Evolutionary conservation across 140 eudicot species (phyloP).

Genomic region (Senecio squalidus): DNA sequence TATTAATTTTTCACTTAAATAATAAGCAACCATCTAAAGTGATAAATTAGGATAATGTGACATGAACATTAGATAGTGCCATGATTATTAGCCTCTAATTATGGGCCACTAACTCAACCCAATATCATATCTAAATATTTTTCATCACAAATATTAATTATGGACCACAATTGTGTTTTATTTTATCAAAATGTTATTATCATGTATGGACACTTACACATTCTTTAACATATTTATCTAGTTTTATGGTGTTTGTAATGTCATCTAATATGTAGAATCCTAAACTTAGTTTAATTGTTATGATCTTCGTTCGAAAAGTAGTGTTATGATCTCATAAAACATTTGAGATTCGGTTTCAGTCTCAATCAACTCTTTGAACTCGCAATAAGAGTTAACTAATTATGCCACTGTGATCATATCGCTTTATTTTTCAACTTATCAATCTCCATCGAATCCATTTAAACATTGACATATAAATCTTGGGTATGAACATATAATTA

Average conservation of each 20-base stretch:
- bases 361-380: too few relatives aligned
- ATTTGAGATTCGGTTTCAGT: too few relatives aligned
- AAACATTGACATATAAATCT: too few relatives aligned
- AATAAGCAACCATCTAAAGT: slow-evolving; percentile 15
- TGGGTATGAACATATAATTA: too few relatives aligned
- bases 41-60: slow-evolving; percentile 14
- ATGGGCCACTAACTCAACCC: slow-evolving; percentile 33
- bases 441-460: too few relatives aligned
- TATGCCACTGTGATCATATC: too few relatives aligned
- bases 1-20: too few relatives aligned
- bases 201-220: slow-evolving; percentile 24
- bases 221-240: slow-evolving; percentile 5
- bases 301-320: too few relatives aligned
- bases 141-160: slow-evolving; percentile 9
- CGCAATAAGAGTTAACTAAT: too few relatives aligned
- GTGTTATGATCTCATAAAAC: too few relatives aligned
- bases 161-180: slow-evolving; percentile 16
- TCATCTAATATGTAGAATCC: background rate
- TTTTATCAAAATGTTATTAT: slow-evolving; percentile 7
- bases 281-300: too few relatives aligned
- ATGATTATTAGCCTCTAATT: slow-evolving; percentile 23
- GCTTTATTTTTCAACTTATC: too few relatives aligned
- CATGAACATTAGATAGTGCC: slow-evolving; percentile 19
- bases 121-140: slow-evolving; percentile 12
- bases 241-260: background rate